Evolutionary conservation across 148 eudicot genomes (phyloP).

Genomic region (Rhododendron williamsianum): DNA sequence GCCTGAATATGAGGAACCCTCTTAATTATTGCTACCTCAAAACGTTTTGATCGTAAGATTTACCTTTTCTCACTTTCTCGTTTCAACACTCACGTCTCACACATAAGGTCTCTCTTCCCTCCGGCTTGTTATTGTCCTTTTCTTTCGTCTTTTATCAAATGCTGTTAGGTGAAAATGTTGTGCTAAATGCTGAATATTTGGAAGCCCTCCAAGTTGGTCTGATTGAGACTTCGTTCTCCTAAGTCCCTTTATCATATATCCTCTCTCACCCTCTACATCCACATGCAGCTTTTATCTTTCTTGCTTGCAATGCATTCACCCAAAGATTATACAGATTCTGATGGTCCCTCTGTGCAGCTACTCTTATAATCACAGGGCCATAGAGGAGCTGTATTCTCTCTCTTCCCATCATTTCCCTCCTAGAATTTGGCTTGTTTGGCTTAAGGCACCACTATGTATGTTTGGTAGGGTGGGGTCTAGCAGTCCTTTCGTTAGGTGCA

Average conservation of each 20-base stretch:
- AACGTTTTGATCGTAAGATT: not conserved
- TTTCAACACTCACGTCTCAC: not conserved
- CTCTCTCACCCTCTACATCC: not conserved
- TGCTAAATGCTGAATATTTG: not conserved
- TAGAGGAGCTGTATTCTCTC: not conserved
- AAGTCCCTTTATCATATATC: not conserved
- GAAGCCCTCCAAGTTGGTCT: not conserved
- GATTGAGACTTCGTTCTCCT: not conserved
- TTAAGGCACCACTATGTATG: not conserved
- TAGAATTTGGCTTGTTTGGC: not conserved
- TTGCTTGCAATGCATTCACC: not conserved
- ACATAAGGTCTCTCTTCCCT: not conserved
- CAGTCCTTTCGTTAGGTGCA: not conserved
- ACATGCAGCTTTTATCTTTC: not conserved
- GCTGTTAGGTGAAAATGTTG: no score
- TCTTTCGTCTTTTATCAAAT: not conserved
- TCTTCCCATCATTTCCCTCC: conserved; percentile 1
- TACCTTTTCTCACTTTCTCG: not conserved
- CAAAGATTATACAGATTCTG: not conserved
- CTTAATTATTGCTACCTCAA: not conserved
- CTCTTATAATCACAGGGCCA: not conserved
- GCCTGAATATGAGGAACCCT: not conserved
- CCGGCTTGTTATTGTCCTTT: not conserved
- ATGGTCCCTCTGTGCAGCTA: not conserved
- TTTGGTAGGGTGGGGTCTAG: not conserved